A percentile compares a stretch with the other conserved stretches of the same genome.
Conservation (phyloP, 495 filamentous ascomycete species). For the Aspergillus saccharolyticus region DNA sequence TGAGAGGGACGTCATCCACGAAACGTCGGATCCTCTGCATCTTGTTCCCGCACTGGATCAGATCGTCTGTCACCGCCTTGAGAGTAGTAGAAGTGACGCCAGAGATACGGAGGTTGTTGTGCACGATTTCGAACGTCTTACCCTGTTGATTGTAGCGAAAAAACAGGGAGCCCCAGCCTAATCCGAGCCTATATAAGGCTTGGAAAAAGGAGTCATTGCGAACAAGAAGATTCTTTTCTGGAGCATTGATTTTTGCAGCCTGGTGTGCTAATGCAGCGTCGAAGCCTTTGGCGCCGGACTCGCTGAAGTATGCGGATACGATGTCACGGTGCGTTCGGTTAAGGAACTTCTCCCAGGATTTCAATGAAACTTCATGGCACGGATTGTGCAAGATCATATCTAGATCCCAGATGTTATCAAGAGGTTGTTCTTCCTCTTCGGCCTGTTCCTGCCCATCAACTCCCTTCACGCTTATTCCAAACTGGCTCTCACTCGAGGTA, state of each 20-base stretch:
- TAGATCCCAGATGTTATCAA: slow-evolving; percentile 54
- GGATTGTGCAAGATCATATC: slow-evolving; percentile 16
- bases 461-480: slow-evolving; percentile 9
- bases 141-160: slow-evolving; percentile 62
- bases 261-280: slow-evolving; percentile 56
- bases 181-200: slow-evolving; percentile 63
- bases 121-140: slow-evolving; percentile 51
- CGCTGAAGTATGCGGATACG: slow-evolving; percentile 64
- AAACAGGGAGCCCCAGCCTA: slow-evolving; percentile 77
- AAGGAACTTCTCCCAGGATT: slow-evolving; percentile 71
- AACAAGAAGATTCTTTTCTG: slow-evolving; percentile 21
- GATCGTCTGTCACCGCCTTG: slow-evolving; percentile 47
- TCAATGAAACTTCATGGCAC: slow-evolving; percentile 37
- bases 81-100: slow-evolving; percentile 60
- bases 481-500: slow-evolving; percentile 27
- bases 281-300: slow-evolving; percentile 67
- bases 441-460: slow-evolving; percentile 19
- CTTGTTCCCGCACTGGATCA: slow-evolving; percentile 65
- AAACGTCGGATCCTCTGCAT: slow-evolving; percentile 59
- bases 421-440: slow-evolving; percentile 36
- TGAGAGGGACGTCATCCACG: slow-evolving; percentile 37
- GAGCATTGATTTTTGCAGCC: slow-evolving; percentile 3
- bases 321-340: slow-evolving; percentile 37
- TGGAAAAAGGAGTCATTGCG: slow-evolving; percentile 48
- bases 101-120: slow-evolving; percentile 56